Evolutionary conservation across 139 green algal species (phyloP).

Genomic region (Coelastrella sp.): DNA sequence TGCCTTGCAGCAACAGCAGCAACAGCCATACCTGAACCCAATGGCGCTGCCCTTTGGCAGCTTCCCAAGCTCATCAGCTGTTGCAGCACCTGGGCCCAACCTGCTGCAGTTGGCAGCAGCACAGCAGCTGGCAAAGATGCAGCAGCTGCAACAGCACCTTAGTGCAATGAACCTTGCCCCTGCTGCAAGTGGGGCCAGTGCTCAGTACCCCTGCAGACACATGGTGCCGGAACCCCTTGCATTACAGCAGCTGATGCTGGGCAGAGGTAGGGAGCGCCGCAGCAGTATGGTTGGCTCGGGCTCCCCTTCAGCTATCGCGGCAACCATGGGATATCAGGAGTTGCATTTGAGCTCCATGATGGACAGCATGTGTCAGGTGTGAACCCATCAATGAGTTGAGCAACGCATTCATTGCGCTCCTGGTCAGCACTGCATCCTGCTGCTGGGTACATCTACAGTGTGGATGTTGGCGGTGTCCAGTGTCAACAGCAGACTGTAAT

Average conservation of each 20-base stretch:
- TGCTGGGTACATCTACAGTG: too few species aligned
- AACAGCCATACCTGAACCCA: conserved; percentile 2
- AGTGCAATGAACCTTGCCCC: neutral
- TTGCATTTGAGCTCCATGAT: conserved; percentile 29
- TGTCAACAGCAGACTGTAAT: too few species aligned
- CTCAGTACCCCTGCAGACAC: neutral
- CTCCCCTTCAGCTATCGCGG: neutral
- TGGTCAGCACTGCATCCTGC: too few species aligned
- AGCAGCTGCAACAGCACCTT: conserved; percentile 32
- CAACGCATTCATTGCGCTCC: too few species aligned
- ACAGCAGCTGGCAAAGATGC: neutral
- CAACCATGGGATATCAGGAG: neutral
- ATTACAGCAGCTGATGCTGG: neutral
- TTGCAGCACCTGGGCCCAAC: conserved; percentile 7
- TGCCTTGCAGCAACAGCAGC: neutral
- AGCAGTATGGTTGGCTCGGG: neutral
- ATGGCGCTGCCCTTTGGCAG: neutral
- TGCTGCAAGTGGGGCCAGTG: neutral
- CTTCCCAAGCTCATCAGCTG: neutral
- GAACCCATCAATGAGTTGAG: neutral
- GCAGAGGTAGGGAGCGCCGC: neutral
- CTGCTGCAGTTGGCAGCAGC: conserved; percentile 18
- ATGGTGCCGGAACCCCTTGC: neutral
- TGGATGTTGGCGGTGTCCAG: too few species aligned
- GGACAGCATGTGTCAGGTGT: conserved; percentile 40